Evolutionary conservation across 2,329 filamentous ascomycete species (phyloP).

Genomic region (Purpureocillium lavendulum): DNA sequence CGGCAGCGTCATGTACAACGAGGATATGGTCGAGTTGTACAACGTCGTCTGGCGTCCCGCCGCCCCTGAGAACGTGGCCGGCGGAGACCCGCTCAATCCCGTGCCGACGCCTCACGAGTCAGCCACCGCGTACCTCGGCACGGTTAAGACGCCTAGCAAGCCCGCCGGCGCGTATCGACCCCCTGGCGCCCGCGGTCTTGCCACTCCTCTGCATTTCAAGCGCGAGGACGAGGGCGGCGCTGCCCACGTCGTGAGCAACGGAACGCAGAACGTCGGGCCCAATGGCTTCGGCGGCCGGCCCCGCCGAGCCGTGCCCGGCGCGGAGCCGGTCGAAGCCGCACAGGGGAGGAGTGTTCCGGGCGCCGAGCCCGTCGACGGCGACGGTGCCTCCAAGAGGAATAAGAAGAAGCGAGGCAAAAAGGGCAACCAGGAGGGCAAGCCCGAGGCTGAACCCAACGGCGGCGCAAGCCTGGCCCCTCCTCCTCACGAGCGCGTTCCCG

Average conservation of each 20-base stretch:
- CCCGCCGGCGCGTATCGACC: conserved; percentile 95
- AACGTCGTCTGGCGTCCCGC: conserved; percentile 83
- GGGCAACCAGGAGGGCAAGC: conserved; percentile 67
- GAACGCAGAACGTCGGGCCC: conserved; percentile 57
- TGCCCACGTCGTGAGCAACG: conserved; percentile 74
- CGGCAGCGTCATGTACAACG: conserved; percentile 85
- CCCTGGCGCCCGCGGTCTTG: conserved; percentile 80
- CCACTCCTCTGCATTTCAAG: conserved; percentile 90
- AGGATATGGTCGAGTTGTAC: conserved; percentile 92
- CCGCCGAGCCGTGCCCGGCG: conserved; percentile 78
- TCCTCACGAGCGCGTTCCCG: conserved; percentile 24
- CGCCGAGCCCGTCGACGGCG: conserved; percentile 54
- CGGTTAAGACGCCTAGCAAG: conserved; percentile 90
- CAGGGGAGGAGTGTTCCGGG: conserved; percentile 59
- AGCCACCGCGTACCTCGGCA: conserved; percentile 72
- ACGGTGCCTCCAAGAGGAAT: conserved; percentile 79
- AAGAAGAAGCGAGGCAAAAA: conserved; percentile 98
- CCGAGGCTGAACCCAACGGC: conserved; percentile 33
- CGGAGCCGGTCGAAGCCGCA: conserved; percentile 65
- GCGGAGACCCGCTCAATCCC: conserved; percentile 63
- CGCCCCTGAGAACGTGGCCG: conserved; percentile 45
- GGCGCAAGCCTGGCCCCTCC: conserved; percentile 40
- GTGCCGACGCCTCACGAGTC: conserved; percentile 76
- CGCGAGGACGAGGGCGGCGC: conserved; percentile 94
- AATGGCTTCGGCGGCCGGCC: conserved; percentile 73